These are phyloP conservation scores for Pseudognaphalium luteoalbum DNA, from an alignment of 129 eudicot species.

Conservation along the genomic window DNA sequence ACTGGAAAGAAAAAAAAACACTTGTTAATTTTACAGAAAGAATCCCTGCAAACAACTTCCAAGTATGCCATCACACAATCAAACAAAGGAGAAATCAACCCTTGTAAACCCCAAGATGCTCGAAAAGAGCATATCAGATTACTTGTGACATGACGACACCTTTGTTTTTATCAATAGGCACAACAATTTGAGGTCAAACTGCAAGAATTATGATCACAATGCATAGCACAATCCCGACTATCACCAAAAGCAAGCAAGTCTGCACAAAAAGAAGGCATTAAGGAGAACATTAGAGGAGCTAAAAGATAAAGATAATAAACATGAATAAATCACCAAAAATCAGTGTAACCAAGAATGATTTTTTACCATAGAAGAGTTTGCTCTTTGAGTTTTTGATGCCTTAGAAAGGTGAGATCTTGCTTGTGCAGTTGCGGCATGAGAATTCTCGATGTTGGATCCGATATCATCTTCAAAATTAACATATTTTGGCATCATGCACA, in stretches of 20 bases:
- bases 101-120: constrained; percentile 26
- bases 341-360: background rate
- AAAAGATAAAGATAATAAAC: background rate
- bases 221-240: constrained; percentile 50
- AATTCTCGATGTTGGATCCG: constrained; percentile 78
- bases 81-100: constrained; percentile 21
- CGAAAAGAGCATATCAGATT: constrained; percentile 1
- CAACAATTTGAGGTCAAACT: constrained; percentile 27
- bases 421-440: constrained; percentile 93
- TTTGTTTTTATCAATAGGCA: constrained; percentile 9
- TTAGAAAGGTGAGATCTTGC: constrained; percentile 78
- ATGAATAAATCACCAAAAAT: background rate
- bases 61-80: constrained; percentile 34
- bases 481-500: background rate
- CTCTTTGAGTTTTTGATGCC: constrained; percentile 87
- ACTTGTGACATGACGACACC: constrained; percentile 10
- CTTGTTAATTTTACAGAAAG: constrained; percentile 27
- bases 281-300: background rate
- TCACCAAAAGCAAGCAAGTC: constrained; percentile 68
- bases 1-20: background rate
- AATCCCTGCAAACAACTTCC: constrained; percentile 27
- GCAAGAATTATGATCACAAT: constrained; percentile 45
- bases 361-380: constrained; percentile 95
- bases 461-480: constrained; percentile 67
- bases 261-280: constrained; percentile 29